Conservation (phyloP, 2,329 filamentous ascomycete species). For the Xylariaceae sp. region DNA sequence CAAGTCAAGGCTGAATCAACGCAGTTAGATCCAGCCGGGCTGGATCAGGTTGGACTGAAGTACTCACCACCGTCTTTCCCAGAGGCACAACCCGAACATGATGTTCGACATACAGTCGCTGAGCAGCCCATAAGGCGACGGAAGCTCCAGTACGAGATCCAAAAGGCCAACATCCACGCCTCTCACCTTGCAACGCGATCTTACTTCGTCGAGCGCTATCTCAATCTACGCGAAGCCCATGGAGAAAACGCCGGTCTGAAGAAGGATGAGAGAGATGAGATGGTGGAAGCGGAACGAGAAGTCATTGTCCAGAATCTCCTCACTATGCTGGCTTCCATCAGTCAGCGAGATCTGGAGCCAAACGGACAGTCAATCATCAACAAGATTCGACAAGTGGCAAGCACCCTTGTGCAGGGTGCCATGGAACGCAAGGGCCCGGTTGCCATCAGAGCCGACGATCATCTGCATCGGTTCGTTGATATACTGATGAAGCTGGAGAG, state of each 20-base stretch:
- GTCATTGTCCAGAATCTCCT: slow-evolving; percentile 78
- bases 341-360: slow-evolving; percentile 80
- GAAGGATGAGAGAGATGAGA: slow-evolving; percentile 44
- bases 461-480: slow-evolving; percentile 68
- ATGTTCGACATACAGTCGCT: slow-evolving; percentile 48
- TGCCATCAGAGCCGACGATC: slow-evolving; percentile 61
- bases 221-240: slow-evolving; percentile 67
- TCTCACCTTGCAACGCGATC: slow-evolving; percentile 78
- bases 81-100: slow-evolving; percentile 43
- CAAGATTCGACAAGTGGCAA: slow-evolving; percentile 82
- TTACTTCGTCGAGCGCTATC: slow-evolving; percentile 83
- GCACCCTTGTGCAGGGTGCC: slow-evolving; percentile 65
- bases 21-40: slow-evolving; percentile 25
- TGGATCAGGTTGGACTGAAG: slow-evolving; percentile 45
- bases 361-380: slow-evolving; percentile 63
- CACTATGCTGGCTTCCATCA: slow-evolving; percentile 69
- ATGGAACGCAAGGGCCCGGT: slow-evolving; percentile 49
- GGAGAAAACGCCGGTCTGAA: slow-evolving; percentile 15
- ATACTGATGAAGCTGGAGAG: slow-evolving; percentile 72
- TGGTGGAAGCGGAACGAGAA: slow-evolving; percentile 73
- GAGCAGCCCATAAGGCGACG: slow-evolving; percentile 48
- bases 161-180: slow-evolving; percentile 85
- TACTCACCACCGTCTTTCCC: slow-evolving; percentile 51
- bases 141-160: slow-evolving; percentile 76
- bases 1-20: slow-evolving; percentile 40